Evolutionary conservation across 352 stramenopile genomes (phyloP), one percentile per base, ranked within the genome.

Genomic region (Pseudoperonospora humuli): DNA sequence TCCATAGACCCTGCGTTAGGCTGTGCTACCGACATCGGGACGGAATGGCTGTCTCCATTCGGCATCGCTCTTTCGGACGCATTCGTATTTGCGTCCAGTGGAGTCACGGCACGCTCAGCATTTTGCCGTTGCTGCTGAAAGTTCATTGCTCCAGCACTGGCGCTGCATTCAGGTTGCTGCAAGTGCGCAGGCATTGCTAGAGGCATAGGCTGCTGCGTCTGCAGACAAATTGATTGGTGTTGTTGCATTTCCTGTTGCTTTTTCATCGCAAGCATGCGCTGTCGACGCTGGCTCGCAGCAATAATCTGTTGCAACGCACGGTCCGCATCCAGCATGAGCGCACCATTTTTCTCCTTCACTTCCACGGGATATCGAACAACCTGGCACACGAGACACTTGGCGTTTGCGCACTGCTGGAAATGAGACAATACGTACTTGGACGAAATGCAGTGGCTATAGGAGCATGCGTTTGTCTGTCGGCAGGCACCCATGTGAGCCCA

Each of bases 341-440:
- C 58, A 2, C 81, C 84, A 52, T 84, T 86, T 50, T 90, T 91
- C 57, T 96, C 84, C 46, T 95, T 95, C 38, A 89, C 80, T 69
- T 98, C 92, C 23, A 99, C 97, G 2, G 96, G 95, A 60, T 97
- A 97, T n/a, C 95, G 75, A 14, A 99, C 93, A 13, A 97, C 90
- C 23, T 96, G 90, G 59, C 96, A 99, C 2, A 99, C 95, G 5
- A 96, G 77, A 70, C 96, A 99, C 41, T 95, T 86, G n/a, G 84
- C 57, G 54, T 99, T 97, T 36, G 96, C 96, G 57, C 96, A 99
- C 32, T 97, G 88, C 67, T 98, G 96, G 52, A 99, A 99, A 64
- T 99, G 96, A 45, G 91, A 98, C 15, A 99, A 69, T 45, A 99
- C 93, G 60, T 98, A 97, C 46, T 97, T 95, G n/a, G 95, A 98